Evolutionary conservation across 306 rosid species (phyloP), one percentile per base, ranked within the genome.

Genomic region (Alnus rubra): DNA sequence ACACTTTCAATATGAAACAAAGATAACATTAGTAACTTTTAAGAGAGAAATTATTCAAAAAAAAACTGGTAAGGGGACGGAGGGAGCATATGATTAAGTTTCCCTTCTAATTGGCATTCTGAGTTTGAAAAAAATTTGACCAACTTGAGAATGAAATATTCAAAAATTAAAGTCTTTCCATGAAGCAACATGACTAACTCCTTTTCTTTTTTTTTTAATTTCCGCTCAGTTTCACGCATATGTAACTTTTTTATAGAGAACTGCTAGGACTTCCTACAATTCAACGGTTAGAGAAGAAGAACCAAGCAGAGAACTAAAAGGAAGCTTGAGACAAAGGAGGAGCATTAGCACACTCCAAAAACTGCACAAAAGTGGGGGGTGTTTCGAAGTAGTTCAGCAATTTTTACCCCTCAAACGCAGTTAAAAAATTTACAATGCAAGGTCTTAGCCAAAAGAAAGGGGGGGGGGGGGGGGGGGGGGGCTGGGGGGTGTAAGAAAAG

Each of bases 1-100:
- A 39, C 70, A 35, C 63, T 71, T 39, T 56, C 68, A 19, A 76
- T 71, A 73, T 74, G 69, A 68, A 75, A 52, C 4, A 15, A 53
- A 28, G 12, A 71, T 71, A 28, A 50, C 4, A 47, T 15, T 28
- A 5, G 42, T 44, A 71, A 71, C 56, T 42, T n/a, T 39, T 10
- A 42, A 69, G 48, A 33, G 70, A 33, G 5, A 58, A 58, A 58
- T 10, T 11, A 16, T 55, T 55, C 31, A 4, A 15, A 35, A 64
- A 64, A 5, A 6, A 14, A 19, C 12, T 16, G 16, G 51, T 39
- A 28, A 16, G 71, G 50, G 14, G 72, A 16, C 9, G 30, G 11
- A 39, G 39, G 72, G 50, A 18, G 42, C 45, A 67, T 5, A 67
- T 42, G 51, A 37, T 39, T 33, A 44, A 12, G 72, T n/a, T 67